Evolutionary conservation across 768 basidiomycete genomes (phyloP), one percentile per base, ranked within the genome.

Genomic region (Tricholoma bakamatsutake): DNA sequence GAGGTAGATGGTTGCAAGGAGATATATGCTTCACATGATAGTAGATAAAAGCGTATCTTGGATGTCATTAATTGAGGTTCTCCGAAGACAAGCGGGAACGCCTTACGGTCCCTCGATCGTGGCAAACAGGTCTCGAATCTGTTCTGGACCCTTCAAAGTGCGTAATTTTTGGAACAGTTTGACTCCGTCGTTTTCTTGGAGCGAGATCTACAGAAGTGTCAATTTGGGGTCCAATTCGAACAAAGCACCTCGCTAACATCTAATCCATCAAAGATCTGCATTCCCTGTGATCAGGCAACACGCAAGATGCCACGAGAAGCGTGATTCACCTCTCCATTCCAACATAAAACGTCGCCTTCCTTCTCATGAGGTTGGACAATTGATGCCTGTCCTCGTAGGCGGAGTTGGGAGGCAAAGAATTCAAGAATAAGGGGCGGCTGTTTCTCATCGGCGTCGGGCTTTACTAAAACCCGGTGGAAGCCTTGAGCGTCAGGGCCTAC

Each of bases 41-140:
- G 65, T 83, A 91, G 1, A 85, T 82, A 60, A 93, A 84, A 0
- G 90, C 91, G 67, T 92, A 91, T 48, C 89, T 92, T 61, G 40
- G 27, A n/a, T 6, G 35, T n/a, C 57, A 51, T 45, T 18, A 46
- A 31, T 10, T n/a, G 12, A 27, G 13, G 35, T 43, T 31, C 46
- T 34, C 27, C 33, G 27, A 28, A 15, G 11, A 28, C 42, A n/a
- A 33, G 45, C 2, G 37, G 39, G 12, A 54, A 57, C 35, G 24
- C 74, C 90, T 74, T 71, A 94, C 84, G 93, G 93, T 53, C 93
- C 93, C 65, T 95, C 92, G 13, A 93, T 74, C 27, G 60, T 67
- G 21, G 79, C 81, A 40, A 94, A 74, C 0, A 84, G 62, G 47
- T 73, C 66, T 24, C 74, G 66, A 30, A 93, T 69, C n/a, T 77